Base-by-base conservation (phyloP, 2,329 filamentous ascomycete genomes). In the Acrodontium crateriforme region DNA sequence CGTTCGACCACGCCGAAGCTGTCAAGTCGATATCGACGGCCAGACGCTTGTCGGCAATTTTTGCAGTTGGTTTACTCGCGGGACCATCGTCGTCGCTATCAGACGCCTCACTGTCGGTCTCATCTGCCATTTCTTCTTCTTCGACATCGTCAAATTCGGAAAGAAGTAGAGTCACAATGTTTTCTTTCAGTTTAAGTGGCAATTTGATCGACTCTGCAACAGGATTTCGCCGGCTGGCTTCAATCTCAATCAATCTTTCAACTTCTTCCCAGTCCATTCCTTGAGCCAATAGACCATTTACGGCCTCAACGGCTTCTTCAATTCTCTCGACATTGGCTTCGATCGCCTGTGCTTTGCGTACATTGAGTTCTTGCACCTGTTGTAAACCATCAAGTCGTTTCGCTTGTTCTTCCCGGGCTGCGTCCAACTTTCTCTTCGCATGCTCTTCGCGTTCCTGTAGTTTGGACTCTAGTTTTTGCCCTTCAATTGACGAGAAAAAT, bases 201-300 rank as follows among this genome's bases (percentile, higher is more conserved):
- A 92, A 59, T 49, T 79, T 80, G 46, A 98, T 92, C 24, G 84
- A 74, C 32, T 78, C 69, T 2, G 89, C 89, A 6, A 98, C 84
- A 0, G 81, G 72, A 40, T 98, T 98, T 16, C 72, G 66, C 26
- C 75, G 67, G 35, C 65, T 72, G 51, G 91, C 80, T 50, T 95
- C 87, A 40, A 83, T 71, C 50, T 93, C 83, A 28, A 98, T 80
- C 36, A 98, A 59, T 33, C 78, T 79, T 7, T 71, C 82, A 44
- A 95, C 85, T 40, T 94, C 80, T 8, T 83, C 74, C 89, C 89
- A 98, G 45, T 98, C 89, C 84, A 95, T 95, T 8, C 87, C 87
- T 47, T 93, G 83, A 4, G 72, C 72, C 34, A 98, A 72, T n/a
- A 95, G 61, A 1, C 82, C 81, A 51, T 92, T 95, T 29, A 98